These are phyloP conservation scores for Balansia obtecta DNA, from an alignment of 2,329 filamentous ascomycete species.

Conservation along the genomic window DNA sequence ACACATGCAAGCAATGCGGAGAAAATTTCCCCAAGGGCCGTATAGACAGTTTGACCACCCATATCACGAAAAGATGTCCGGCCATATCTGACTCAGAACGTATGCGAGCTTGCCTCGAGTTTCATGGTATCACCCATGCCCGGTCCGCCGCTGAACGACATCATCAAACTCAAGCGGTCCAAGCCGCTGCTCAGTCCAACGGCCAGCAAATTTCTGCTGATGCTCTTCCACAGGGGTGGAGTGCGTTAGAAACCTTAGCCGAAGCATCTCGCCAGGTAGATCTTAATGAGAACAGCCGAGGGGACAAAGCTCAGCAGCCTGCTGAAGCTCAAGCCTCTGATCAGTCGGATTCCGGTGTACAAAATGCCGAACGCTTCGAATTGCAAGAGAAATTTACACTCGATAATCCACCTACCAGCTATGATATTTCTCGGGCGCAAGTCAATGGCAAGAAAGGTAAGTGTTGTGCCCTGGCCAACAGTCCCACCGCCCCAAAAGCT, in stretches of 20 bases:
- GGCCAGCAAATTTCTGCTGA: constrained; percentile 16
- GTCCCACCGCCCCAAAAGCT: neutral
- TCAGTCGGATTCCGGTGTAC: constrained; percentile 10
- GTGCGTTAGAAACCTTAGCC: constrained; percentile 73
- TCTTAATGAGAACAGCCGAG: constrained; percentile 46
- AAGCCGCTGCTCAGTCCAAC: constrained; percentile 11
- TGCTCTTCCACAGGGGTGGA: constrained; percentile 50
- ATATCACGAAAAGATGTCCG: constrained; percentile 79
- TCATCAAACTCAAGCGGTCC: constrained; percentile 7
- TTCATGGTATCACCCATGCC: constrained; percentile 55
- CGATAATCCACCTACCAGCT: constrained; percentile 40
- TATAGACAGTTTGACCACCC: constrained; percentile 67
- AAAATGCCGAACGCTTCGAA: constrained; percentile 31
- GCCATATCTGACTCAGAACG: constrained; percentile 64
- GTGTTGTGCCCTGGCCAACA: neutral
- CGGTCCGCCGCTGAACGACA: constrained; percentile 20
- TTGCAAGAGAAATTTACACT: constrained; percentile 47
- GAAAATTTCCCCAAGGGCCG: constrained; percentile 85
- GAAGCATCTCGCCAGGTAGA: constrained; percentile 78
- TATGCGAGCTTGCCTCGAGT: constrained; percentile 59
- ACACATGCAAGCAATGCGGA: constrained; percentile 80
- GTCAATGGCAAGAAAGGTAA: constrained; percentile 15
- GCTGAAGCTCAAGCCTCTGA: constrained; percentile 18
- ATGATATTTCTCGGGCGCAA: constrained; percentile 23
- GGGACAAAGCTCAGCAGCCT: constrained; percentile 24